Base-by-base conservation (phyloP, 495 filamentous ascomycete genomes). In the Lichina pygmaea region DNA sequence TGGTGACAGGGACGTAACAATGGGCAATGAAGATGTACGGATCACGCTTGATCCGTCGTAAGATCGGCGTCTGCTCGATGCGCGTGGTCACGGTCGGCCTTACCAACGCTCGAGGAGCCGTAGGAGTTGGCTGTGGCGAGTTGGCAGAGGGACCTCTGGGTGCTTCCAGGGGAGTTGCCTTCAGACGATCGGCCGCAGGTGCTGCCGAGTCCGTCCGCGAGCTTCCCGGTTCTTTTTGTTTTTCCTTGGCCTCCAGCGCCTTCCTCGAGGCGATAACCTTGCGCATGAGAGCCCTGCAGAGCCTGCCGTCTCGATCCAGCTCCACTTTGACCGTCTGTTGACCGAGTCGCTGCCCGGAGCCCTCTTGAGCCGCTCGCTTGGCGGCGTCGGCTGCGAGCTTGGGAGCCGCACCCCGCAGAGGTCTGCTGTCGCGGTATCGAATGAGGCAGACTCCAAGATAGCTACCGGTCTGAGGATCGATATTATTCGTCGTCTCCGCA, bases 1-100 rank as follows among this genome's bases (percentile, higher is more conserved):
- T 65, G 55, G 91, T 73, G n/a, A 89, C 81, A 13, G 89, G 91
- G 3, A 99, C 85, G 45, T 78, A 80, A 45, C 74, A 72, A 49
- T 81, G 71, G 9, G 80, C 71, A 41, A 99, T 77, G 58, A 93
- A 93, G n/a, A 95, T 77, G 56, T 91, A 94, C 0, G 89, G 89
- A 48, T 81, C 77, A 41, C 73, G 66, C 52, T 79, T 78, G 38
- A 95, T 72, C 44, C 73, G 70, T 44, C 61, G 60, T 32, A 75
- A 52, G 30, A 92, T 62, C 0, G 70, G 68, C 39, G 74, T 63
- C 10, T 69, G 66, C 54, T 80, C 71, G 15, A 77, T 60, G 33
- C 72, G 58, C 24, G 66, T 51, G 42, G 51, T 43, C 46, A 50
- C 64, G 48, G 54, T 60, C 46, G 54, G 41, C 36, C 48, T 40